Evolutionary conservation across 106 monocot species (phyloP).

Genomic region (Triglochin maritima): DNA sequence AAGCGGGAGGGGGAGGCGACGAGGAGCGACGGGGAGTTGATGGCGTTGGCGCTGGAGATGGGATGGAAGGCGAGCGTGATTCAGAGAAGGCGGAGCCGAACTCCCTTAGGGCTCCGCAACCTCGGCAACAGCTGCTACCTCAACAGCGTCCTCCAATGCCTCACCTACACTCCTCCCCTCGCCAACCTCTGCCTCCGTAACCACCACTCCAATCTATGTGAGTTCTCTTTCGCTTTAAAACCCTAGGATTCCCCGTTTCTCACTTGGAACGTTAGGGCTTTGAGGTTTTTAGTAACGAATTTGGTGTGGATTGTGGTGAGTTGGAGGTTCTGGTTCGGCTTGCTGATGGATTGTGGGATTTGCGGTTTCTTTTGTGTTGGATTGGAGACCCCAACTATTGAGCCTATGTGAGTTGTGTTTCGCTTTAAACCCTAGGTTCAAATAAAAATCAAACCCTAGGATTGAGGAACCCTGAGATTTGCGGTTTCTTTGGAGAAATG

Average conservation of each 20-base stretch:
- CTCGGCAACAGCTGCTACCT: conserved; percentile 95
- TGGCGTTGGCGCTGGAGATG: conserved; percentile 47
- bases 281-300: too few relatives aligned
- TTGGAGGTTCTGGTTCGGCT: too few relatives aligned
- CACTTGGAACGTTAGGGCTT: neutral
- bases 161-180: conserved; percentile 89
- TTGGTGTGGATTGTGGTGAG: too few relatives aligned
- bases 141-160: conserved; percentile 96
- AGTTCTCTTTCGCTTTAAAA: neutral
- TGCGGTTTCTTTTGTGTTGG: neutral
- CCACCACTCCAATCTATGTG: conserved; percentile 73
- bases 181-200: conserved; percentile 73
- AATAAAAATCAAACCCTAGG: too few relatives aligned
- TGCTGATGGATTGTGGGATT: too few relatives aligned
- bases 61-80: conserved; percentile 31
- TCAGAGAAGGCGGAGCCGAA: conserved; percentile 28
- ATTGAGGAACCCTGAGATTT: neutral
- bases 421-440: too few relatives aligned
- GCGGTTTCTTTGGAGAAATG: neutral
- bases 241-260: neutral
- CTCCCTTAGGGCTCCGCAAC: conserved; percentile 76
- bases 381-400: too few relatives aligned
- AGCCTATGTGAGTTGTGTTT: conserved; percentile 32
- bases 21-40: conserved; percentile 9
- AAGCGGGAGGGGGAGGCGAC: conserved; percentile 20